These are phyloP conservation scores for Suhomyces bolitotheri DNA, from an alignment of 1,139 yeast genomes.

Conservation along the genomic window DNA sequence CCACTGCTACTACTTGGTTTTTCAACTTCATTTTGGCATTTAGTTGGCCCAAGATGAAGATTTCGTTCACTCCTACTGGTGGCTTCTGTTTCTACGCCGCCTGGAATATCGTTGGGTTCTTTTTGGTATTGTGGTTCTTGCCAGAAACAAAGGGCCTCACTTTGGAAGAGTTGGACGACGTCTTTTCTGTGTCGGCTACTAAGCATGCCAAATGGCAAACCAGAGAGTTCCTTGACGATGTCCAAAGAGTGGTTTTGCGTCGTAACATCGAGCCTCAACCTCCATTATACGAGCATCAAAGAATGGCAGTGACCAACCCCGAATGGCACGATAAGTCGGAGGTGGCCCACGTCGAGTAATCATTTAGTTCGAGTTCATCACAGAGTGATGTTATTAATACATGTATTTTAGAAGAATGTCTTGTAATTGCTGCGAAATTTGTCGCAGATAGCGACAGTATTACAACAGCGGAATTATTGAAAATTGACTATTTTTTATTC, in stretches of 20 bases:
- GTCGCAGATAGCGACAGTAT: no score
- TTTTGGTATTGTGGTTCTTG: conserved; percentile 62
- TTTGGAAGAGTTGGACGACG: conserved; percentile 71
- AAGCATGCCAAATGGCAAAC: conserved; percentile 60
- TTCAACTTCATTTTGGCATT: conserved; percentile 78
- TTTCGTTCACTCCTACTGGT: conserved; percentile 72
- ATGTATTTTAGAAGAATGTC: not conserved
- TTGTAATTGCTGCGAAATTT: no score
- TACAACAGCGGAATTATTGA: no score
- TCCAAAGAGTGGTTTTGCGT: conserved; percentile 45
- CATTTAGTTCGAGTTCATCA: conserved; percentile 6
- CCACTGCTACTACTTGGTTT: conserved; percentile 85
- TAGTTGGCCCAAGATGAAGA: conserved; percentile 76
- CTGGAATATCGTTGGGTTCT: conserved; percentile 78
- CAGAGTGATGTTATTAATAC: conserved; percentile 5
- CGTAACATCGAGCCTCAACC: conserved; percentile 49
- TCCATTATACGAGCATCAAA: conserved; percentile 56
- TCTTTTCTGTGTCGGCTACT: conserved; percentile 56
- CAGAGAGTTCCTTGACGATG: conserved; percentile 40
- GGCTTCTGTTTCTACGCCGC: conserved; percentile 91
- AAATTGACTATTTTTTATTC: no score
- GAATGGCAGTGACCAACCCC: conserved; percentile 59
- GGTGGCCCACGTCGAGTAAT: conserved; percentile 44
- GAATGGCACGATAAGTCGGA: conserved; percentile 64
- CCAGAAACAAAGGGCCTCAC: conserved; percentile 74